Conservation (phyloP, 371 early-diverging fungal genomes). For the Mortierella sp. region DNA sequence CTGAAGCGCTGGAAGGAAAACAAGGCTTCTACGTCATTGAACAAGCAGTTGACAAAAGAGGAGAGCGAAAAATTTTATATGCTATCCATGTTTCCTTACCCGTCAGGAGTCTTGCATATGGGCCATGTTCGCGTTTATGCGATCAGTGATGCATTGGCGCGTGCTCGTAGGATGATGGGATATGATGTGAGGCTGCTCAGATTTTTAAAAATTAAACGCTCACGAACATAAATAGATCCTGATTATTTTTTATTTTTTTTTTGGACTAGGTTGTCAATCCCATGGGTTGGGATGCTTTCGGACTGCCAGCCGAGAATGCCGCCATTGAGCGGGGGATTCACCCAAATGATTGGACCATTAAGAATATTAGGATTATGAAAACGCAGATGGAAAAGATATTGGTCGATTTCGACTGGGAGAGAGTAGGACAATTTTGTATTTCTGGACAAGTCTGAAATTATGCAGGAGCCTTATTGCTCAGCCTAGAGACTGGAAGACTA, state of each 20-base stretch:
- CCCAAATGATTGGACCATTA: slow-evolving; percentile 87
- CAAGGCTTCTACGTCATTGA: slow-evolving; percentile 27
- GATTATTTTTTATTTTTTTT: background rate
- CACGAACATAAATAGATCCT: background rate
- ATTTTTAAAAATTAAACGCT: background rate
- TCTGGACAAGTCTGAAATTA: too few species aligned
- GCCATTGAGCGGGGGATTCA: slow-evolving; percentile 90
- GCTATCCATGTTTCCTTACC: slow-evolving; percentile 96
- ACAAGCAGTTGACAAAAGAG: slow-evolving; percentile 13
- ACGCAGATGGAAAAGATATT: slow-evolving; percentile 80
- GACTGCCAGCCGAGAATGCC: slow-evolving; percentile 98
- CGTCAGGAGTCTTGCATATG: slow-evolving; percentile 94
- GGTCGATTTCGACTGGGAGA: slow-evolving; percentile 92
- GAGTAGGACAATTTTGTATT: slow-evolving; percentile 59
- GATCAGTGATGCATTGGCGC: slow-evolving; percentile 87
- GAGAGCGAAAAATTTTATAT: slow-evolving; percentile 78
- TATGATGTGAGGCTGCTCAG: slow-evolving; percentile 76
- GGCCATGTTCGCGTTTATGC: slow-evolving; percentile 96
- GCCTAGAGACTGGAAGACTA: background rate
- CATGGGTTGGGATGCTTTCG: slow-evolving; percentile 99
- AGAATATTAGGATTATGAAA: slow-evolving; percentile 88
- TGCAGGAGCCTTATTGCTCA: too few species aligned
- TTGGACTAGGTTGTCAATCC: slow-evolving; percentile 81
- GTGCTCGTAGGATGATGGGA: slow-evolving; percentile 83
- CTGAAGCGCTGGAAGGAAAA: slow-evolving; percentile 50